phyloP scores from a whole-genome alignment of 2,329 filamentous ascomycete species.

The Aspergillus nomiae region DNA sequence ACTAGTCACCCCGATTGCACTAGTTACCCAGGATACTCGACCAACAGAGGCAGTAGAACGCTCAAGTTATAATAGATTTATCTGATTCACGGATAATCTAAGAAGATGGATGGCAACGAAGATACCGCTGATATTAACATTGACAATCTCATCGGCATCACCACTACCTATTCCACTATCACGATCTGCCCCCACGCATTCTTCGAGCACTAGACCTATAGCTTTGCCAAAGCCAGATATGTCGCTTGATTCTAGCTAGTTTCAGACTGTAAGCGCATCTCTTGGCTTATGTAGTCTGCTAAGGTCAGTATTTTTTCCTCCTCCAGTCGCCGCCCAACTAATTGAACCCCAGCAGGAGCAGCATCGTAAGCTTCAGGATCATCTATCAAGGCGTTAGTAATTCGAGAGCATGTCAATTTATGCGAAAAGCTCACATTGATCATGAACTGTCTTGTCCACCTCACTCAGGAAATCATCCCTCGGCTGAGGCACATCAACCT shows the following conservation, averaged over 20 bases:
- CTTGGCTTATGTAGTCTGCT: constrained; percentile 42
- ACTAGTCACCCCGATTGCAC: background rate
- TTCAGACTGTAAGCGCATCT: background rate
- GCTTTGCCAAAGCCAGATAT: background rate
- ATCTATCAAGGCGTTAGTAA: constrained; percentile 35
- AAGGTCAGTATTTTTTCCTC: constrained; percentile 55
- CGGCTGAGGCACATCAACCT: constrained; percentile 46
- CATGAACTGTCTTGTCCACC: constrained; percentile 47
- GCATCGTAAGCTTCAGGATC: constrained; percentile 53
- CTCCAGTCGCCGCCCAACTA: constrained; percentile 52
- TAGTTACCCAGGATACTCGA: background rate
- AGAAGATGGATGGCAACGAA: background rate
- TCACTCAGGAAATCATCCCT: constrained; percentile 45
- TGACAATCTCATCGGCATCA: background rate
- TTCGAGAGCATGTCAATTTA: background rate
- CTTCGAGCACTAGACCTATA: background rate
- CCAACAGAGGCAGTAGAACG: background rate
- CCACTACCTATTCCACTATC: background rate
- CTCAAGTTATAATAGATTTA: background rate
- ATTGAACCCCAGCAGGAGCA: constrained; percentile 51
- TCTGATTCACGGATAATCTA: background rate
- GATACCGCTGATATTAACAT: background rate
- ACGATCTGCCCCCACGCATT: background rate
- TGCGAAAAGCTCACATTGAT: constrained; percentile 48
- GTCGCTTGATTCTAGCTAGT: background rate